Conservation (phyloP, 2,329 filamentous ascomycete genomes). For the Xylariaceae sp. region DNA sequence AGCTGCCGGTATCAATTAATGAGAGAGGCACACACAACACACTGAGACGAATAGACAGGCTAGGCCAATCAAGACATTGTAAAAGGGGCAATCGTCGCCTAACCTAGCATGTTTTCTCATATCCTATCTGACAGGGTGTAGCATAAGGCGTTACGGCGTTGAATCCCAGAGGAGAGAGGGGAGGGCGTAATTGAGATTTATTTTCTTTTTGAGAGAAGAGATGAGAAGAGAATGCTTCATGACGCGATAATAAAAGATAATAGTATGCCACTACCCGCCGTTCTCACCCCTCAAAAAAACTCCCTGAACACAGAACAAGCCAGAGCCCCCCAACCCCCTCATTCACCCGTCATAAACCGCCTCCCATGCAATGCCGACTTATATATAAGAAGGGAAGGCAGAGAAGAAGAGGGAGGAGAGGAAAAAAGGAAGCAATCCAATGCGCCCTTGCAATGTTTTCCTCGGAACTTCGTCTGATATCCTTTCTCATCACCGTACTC, state of each 20-base stretch:
- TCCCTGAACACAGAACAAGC: background rate
- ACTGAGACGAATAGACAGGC: too few relatives aligned
- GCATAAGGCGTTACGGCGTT: constrained; percentile 18
- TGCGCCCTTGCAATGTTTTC: constrained; percentile 8
- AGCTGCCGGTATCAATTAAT: constrained; percentile 10
- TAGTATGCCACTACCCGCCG: constrained; percentile 1
- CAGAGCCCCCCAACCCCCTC: background rate
- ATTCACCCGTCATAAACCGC: background rate
- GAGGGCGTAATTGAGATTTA: background rate
- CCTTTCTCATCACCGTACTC: constrained; percentile 19
- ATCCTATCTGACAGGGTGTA: background rate
- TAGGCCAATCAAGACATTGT: background rate
- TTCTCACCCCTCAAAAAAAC: background rate
- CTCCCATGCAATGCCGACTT: constrained; percentile 2
- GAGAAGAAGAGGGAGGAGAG: too few relatives aligned
- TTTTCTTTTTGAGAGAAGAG: background rate
- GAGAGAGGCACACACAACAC: background rate
- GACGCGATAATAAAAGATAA: background rate
- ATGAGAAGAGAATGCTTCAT: background rate
- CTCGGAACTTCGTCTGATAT: constrained; percentile 21
- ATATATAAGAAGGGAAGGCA: constrained; percentile 2
- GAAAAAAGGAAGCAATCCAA: constrained; percentile 7
- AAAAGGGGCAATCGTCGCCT: background rate
- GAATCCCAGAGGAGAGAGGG: background rate
- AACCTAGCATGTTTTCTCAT: background rate